phyloP scores from a whole-genome alignment of 306 rosid genomes.

The Acacia acuminata region DNA sequence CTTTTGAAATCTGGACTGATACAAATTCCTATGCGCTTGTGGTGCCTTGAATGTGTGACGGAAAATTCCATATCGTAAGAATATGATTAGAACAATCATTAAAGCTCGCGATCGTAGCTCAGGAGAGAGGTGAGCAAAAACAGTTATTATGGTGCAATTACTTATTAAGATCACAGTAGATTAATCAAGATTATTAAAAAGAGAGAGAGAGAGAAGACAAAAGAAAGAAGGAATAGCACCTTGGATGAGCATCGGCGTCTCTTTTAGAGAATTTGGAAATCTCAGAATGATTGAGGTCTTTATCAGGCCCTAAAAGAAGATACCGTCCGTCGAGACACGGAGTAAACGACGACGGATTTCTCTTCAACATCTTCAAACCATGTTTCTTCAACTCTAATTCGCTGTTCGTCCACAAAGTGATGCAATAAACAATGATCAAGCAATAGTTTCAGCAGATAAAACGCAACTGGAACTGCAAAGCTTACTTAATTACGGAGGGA shows the following conservation, averaged over 20 bases:
- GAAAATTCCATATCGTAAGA: not conserved
- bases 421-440: not conserved
- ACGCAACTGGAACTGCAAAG: not conserved
- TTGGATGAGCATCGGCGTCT: constrained; percentile 85
- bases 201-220: not conserved
- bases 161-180: not conserved
- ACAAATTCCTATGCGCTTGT: not conserved
- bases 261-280: constrained; percentile 75
- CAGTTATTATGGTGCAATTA: not conserved
- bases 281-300: constrained; percentile 68
- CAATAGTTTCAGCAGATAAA: not conserved
- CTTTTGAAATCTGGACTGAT: not conserved
- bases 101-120: not conserved
- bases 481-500: constrained; percentile 68
- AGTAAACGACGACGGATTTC: constrained; percentile 89
- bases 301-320: constrained; percentile 79
- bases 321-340: constrained; percentile 90
- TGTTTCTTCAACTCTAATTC: constrained; percentile 78
- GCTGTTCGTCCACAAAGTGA: constrained; percentile 32
- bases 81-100: not conserved
- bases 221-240: constrained; percentile 38
- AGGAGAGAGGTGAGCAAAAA: not conserved
- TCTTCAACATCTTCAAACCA: constrained; percentile 78
- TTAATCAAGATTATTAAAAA: not conserved
- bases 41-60: not conserved